phyloP scores from a whole-genome alignment of 495 filamentous ascomycete species.

The Cercophora samala region DNA sequence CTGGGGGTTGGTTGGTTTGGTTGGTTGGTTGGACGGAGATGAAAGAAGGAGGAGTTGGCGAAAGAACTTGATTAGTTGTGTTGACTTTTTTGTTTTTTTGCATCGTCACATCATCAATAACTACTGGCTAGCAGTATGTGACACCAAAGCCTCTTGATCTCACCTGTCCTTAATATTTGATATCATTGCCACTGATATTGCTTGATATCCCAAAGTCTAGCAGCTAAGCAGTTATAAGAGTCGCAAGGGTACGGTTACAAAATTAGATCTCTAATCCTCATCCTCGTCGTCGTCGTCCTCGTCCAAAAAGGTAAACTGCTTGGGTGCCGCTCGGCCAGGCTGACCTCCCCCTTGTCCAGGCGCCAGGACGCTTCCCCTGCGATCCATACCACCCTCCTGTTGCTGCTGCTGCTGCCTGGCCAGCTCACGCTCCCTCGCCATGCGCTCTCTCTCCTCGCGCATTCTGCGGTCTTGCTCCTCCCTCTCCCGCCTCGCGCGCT shows the following conservation, averaged over 20 bases:
- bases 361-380: conserved; percentile 14
- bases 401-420: conserved; percentile 44
- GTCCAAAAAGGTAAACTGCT: conserved; percentile 52
- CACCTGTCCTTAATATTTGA: background rate
- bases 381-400: conserved; percentile 19
- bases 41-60: background rate
- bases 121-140: background rate
- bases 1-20: background rate
- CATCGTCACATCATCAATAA: background rate
- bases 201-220: no score
- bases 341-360: background rate
- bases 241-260: background rate
- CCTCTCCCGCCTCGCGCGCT: conserved; percentile 42
- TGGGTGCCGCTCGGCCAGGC: conserved; percentile 26
- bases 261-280: conserved; percentile 28
- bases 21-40: background rate
- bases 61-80: background rate
- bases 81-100: background rate
- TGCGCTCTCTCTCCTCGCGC: conserved; percentile 38
- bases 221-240: background rate
- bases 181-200: background rate
- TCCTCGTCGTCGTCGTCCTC: conserved; percentile 55
- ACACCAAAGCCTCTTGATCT: background rate
- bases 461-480: conserved; percentile 35
- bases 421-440: conserved; percentile 38